Evolutionary conservation across 78 protist species (phyloP).

Genomic region (Dictyostelium citrinum): DNA sequence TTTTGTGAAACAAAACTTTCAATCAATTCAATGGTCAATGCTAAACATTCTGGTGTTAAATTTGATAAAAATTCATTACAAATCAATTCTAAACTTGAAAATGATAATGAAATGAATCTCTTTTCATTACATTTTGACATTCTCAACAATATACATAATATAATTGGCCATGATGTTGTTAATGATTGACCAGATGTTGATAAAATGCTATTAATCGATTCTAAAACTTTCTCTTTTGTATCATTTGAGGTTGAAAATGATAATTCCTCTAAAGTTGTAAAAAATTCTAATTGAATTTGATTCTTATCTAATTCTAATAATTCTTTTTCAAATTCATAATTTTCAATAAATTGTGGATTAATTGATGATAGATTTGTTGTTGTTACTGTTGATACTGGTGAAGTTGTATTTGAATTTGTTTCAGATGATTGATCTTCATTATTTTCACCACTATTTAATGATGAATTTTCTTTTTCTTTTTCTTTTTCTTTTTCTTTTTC

Average conservation of each 20-base stretch:
- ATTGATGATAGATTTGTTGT: not conserved
- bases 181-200: conserved; percentile 64
- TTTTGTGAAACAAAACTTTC: conserved; percentile 63
- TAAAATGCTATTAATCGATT: conserved; percentile 57
- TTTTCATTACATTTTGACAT: conserved; percentile 66
- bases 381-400: not conserved
- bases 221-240: conserved; percentile 58
- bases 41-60: conserved; percentile 69
- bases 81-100: conserved; percentile 55
- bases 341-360: not conserved
- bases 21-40: conserved; percentile 32
- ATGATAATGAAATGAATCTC: conserved; percentile 50
- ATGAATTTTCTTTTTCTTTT: no score
- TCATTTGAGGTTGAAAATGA: conserved; percentile 50
- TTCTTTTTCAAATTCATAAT: conserved; percentile 6
- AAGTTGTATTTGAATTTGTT: not conserved
- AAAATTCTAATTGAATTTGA: conserved; percentile 66
- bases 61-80: conserved; percentile 75
- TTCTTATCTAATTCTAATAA: conserved; percentile 1
- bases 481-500: no score
- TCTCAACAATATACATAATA: conserved; percentile 21
- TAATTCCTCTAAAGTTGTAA: conserved; percentile 61
- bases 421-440: not conserved
- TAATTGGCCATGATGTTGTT: conserved; percentile 66
- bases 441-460: not conserved